phyloP scores from a whole-genome alignment of 148 eudicot genomes.

The Fagopyrum esculentum region DNA sequence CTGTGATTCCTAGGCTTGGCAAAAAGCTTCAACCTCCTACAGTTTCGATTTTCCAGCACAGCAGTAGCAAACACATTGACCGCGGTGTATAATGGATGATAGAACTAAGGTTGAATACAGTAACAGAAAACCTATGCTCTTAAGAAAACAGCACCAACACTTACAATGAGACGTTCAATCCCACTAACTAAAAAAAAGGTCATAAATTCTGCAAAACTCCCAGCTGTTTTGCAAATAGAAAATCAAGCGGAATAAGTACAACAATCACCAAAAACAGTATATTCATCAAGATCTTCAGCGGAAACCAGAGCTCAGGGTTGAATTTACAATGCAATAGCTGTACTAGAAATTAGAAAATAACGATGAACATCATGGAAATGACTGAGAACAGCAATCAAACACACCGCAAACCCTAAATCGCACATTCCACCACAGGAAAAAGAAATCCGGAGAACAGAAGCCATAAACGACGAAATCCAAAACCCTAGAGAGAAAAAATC shows the following conservation, averaged over 20 bases:
- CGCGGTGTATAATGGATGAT: too few species aligned
- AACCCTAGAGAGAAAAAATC: background rate
- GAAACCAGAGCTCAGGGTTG: background rate
- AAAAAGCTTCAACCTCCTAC: too few species aligned
- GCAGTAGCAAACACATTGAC: too few species aligned
- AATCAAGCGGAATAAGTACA: too few species aligned
- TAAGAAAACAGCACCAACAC: background rate
- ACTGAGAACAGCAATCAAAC: background rate
- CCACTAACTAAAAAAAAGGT: background rate
- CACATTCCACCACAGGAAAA: background rate
- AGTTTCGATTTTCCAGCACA: too few species aligned
- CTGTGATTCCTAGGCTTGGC: too few species aligned
- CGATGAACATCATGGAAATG: too few species aligned
- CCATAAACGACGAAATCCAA: background rate
- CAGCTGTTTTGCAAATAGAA: background rate
- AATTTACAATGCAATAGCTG: background rate
- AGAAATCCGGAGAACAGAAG: background rate
- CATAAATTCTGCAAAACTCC: background rate
- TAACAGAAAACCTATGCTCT: too few species aligned
- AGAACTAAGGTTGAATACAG: too few species aligned
- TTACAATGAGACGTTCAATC: background rate
- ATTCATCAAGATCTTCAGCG: background rate
- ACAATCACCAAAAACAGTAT: background rate
- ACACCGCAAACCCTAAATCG: background rate
- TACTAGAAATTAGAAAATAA: too few species aligned